Percentiles rank a stretch among this genome's conserved stretches.
Conservation (phyloP, 2,329 filamentous ascomycete species). For the Fusarium tupiense region DNA sequence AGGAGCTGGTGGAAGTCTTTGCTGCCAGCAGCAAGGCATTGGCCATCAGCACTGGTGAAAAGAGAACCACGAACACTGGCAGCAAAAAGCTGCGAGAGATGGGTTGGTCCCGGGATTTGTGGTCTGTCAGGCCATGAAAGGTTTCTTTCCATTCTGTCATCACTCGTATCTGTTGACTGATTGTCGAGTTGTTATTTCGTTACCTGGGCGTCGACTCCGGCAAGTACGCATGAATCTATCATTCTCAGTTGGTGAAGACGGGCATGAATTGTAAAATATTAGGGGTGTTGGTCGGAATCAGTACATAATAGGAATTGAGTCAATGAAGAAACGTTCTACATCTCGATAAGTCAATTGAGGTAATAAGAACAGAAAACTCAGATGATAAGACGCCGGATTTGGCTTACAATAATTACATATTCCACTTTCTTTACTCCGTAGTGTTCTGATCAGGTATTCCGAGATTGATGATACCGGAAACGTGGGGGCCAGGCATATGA, state of each 20-base stretch:
- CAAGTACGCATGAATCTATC: not conserved
- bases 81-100: constrained; percentile 70
- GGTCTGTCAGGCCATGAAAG: constrained; percentile 59
- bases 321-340: constrained; percentile 2
- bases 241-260: constrained; percentile 14
- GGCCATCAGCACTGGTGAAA: constrained; percentile 64
- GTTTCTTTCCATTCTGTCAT: not conserved
- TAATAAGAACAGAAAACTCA: not conserved
- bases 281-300: constrained; percentile 13
- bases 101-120: constrained; percentile 71
- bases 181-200: not conserved
- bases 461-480: not conserved
- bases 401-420: not conserved
- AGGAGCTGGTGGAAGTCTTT: constrained; percentile 79
- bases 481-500: not conserved
- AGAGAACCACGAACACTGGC: constrained; percentile 58
- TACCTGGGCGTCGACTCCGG: constrained; percentile 24
- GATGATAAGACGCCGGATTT: not conserved
- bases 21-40: constrained; percentile 81
- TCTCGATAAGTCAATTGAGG: not conserved
- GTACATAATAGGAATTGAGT: not conserved
- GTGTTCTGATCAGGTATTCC: not conserved
- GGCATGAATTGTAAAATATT: constrained; percentile 30
- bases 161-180: not conserved
- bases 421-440: not conserved